Evolutionary conservation across 805 yeast genomes (phyloP).

Genomic region (Candida ipomoeae): DNA sequence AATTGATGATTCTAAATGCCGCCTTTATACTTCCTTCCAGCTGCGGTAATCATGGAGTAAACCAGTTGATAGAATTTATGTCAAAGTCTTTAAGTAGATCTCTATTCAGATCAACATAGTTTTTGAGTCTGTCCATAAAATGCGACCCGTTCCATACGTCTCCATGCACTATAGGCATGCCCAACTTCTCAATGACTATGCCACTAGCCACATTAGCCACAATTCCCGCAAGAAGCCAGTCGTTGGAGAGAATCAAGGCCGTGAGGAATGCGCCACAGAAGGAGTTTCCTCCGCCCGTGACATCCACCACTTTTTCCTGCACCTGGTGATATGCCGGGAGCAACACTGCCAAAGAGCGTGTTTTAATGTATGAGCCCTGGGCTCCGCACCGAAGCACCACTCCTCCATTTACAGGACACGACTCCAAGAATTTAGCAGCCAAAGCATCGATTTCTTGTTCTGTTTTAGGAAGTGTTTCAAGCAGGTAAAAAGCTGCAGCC

Average conservation of each 20-base stretch:
- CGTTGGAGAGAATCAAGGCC: constrained; percentile 49
- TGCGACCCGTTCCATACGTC: constrained; percentile 60
- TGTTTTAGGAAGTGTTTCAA: constrained; percentile 39
- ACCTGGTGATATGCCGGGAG: constrained; percentile 71
- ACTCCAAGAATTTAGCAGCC: constrained; percentile 16
- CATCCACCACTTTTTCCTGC: constrained; percentile 34
- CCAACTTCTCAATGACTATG: constrained; percentile 73
- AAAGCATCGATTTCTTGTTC: constrained; percentile 34
- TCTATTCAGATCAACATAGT: constrained; percentile 29
- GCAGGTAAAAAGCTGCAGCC: constrained; percentile 60
- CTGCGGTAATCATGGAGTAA: not conserved
- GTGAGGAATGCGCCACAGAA: constrained; percentile 46
- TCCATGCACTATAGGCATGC: constrained; percentile 50
- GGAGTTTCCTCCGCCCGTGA: constrained; percentile 45
- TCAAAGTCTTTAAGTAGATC: constrained; percentile 6
- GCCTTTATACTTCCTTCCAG: too few relatives aligned
- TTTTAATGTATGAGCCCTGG: constrained; percentile 56
- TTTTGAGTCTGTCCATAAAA: constrained; percentile 41
- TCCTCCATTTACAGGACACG: constrained; percentile 42
- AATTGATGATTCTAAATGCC: too few relatives aligned
- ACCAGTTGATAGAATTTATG: not conserved
- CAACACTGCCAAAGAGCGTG: constrained; percentile 35
- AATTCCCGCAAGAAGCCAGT: constrained; percentile 52
- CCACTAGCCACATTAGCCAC: constrained; percentile 81
- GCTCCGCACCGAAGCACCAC: constrained; percentile 74